Evolutionary conservation across 2,329 filamentous ascomycete species (phyloP).

Genomic region (Trichoderma simmonsii): DNA sequence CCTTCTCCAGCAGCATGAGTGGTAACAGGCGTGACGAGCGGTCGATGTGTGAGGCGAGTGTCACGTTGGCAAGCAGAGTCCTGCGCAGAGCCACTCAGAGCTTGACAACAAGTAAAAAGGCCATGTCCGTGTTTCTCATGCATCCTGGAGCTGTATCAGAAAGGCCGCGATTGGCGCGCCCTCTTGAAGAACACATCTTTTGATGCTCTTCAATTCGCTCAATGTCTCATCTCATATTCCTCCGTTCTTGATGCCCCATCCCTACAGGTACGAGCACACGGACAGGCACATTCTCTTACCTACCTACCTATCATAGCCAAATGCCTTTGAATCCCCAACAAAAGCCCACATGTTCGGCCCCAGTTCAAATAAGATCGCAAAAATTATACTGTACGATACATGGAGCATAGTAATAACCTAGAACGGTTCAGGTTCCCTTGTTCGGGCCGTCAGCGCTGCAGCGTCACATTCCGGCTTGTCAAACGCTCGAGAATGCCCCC

Average conservation of each 20-base stretch:
- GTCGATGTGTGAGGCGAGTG: conserved; percentile 11
- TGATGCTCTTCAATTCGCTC: neutral
- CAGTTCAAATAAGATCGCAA: neutral
- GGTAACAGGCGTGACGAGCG: neutral
- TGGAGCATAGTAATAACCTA: neutral
- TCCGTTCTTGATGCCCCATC: neutral
- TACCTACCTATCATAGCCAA: neutral
- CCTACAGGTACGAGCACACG: neutral
- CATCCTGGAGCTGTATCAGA: neutral
- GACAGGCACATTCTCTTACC: neutral
- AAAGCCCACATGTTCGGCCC: neutral
- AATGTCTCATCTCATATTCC: neutral
- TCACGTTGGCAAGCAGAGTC: neutral
- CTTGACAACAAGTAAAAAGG: neutral
- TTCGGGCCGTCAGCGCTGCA: conserved; percentile 1
- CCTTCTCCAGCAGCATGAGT: neutral
- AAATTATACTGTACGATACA: neutral
- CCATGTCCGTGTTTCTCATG: neutral
- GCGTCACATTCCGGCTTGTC: neutral
- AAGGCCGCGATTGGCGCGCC: conserved; percentile 4
- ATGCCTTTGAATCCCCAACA: neutral
- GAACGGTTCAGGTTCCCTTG: neutral
- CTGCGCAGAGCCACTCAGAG: neutral
- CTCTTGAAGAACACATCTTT: neutral
- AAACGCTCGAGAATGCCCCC: neutral